Evolutionary conservation across 2,329 filamentous ascomycete genomes (phyloP).

Genomic region (Curvularia sp.): DNA sequence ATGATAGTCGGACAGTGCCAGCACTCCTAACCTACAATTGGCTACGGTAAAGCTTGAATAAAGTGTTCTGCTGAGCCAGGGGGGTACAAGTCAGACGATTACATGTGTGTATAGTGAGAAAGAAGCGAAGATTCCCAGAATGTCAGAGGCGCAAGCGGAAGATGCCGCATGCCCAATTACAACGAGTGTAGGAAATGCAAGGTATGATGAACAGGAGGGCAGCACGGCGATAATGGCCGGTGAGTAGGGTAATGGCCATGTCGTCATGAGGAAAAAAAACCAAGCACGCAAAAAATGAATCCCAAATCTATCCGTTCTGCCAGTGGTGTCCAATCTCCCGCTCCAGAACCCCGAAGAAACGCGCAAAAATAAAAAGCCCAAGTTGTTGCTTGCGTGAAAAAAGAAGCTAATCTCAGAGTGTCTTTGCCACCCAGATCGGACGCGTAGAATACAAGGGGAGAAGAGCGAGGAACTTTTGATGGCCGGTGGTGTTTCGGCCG

Average conservation of each 20-base stretch:
- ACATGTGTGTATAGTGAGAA: constrained; percentile 24
- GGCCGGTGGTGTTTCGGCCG: constrained; percentile 25
- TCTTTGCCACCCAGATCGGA: constrained; percentile 25
- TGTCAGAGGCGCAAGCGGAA: constrained; percentile 23
- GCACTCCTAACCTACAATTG: constrained; percentile 42
- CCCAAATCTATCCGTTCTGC: constrained; percentile 37
- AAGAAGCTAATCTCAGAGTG: constrained; percentile 30
- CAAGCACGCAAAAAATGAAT: constrained; percentile 29
- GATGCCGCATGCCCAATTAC: constrained; percentile 40
- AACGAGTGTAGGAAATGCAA: constrained; percentile 49
- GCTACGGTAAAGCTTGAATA: constrained; percentile 22
- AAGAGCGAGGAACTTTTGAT: constrained; percentile 39
- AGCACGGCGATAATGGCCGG: constrained; percentile 43
- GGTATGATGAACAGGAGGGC: constrained; percentile 18
- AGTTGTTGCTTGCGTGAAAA: constrained; percentile 22
- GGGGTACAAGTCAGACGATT: constrained; percentile 31
- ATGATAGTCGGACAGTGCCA: constrained; percentile 40
- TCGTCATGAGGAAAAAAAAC: constrained; percentile 37
- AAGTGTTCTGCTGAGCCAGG: constrained; percentile 28
- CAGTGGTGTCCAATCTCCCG: constrained; percentile 19
- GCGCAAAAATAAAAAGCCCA: constrained; percentile 25
- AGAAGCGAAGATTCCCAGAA: constrained; percentile 47
- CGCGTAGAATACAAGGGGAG: constrained; percentile 37
- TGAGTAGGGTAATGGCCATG: constrained; percentile 34
- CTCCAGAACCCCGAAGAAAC: constrained; percentile 30